phyloP scores from a whole-genome alignment of 1,284 basidiomycete genomes.

The Coniferiporia weirii region DNA sequence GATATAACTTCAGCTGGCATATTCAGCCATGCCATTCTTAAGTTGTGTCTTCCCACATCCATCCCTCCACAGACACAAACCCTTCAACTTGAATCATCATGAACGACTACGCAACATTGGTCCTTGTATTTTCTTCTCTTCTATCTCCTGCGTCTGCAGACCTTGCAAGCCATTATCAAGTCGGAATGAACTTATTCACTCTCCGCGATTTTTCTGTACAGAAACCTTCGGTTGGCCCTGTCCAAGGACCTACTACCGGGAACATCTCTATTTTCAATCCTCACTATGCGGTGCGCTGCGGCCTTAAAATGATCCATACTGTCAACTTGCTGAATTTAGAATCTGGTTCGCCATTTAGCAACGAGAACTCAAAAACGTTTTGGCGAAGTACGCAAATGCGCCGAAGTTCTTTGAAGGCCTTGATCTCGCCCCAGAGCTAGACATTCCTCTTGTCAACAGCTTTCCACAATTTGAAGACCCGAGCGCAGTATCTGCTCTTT shows the following conservation, averaged over 20 bases:
- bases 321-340: neutral
- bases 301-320: neutral
- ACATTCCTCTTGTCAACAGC: conserved; percentile 25
- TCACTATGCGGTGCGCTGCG: conserved; percentile 11
- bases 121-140: neutral
- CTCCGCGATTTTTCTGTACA: conserved; percentile 5
- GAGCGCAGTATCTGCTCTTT: conserved; percentile 11
- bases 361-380: conserved; percentile 28
- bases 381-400: conserved; percentile 36
- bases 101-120: neutral
- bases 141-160: neutral
- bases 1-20: neutral
- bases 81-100: too few relatives aligned
- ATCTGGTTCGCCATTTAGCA: conserved; percentile 21
- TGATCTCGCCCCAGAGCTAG: conserved; percentile 30
- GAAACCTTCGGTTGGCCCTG: neutral
- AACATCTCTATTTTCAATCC: conserved; percentile 13
- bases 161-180: conserved; percentile 1
- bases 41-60: neutral
- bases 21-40: neutral
- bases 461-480: conserved; percentile 22
- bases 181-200: conserved; percentile 13
- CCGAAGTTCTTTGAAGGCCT: conserved; percentile 31
- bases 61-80: neutral
- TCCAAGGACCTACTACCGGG: neutral